phyloP scores from a whole-genome alignment of 2,329 filamentous ascomycete species.

The Xylariaceae sp. region DNA sequence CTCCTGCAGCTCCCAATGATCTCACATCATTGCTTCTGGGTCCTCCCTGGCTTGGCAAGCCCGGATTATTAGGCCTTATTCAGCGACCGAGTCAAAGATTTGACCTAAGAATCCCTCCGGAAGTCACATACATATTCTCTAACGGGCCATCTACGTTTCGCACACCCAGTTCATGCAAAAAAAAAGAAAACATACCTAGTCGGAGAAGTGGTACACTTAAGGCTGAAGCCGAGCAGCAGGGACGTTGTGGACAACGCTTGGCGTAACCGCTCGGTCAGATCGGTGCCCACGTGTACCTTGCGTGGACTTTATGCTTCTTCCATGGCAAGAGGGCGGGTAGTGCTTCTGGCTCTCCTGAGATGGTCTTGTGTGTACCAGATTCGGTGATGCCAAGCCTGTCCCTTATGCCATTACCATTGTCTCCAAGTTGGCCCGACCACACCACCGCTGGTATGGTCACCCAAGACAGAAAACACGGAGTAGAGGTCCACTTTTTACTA shows the following conservation, averaged over 20 bases:
- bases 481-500: background rate
- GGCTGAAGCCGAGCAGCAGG: constrained; percentile 5
- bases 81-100: background rate
- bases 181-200: background rate
- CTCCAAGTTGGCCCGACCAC: background rate
- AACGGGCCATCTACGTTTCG: background rate
- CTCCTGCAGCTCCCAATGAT: background rate
- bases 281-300: constrained; percentile 7
- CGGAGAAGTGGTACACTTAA: constrained; percentile 2
- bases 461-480: background rate
- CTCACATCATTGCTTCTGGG: background rate
- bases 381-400: constrained; percentile 1
- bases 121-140: background rate
- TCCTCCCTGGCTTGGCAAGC: background rate
- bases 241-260: background rate
- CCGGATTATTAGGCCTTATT: background rate
- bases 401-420: background rate
- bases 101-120: background rate
- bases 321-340: background rate
- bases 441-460: background rate
- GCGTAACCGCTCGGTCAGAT: background rate
- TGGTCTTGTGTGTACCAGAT: background rate
- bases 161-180: background rate
- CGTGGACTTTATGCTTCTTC: background rate
- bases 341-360: background rate